Evolutionary conservation across 352 stramenopile genomes (phyloP).

Genomic region (Phytophthora megakarya): DNA sequence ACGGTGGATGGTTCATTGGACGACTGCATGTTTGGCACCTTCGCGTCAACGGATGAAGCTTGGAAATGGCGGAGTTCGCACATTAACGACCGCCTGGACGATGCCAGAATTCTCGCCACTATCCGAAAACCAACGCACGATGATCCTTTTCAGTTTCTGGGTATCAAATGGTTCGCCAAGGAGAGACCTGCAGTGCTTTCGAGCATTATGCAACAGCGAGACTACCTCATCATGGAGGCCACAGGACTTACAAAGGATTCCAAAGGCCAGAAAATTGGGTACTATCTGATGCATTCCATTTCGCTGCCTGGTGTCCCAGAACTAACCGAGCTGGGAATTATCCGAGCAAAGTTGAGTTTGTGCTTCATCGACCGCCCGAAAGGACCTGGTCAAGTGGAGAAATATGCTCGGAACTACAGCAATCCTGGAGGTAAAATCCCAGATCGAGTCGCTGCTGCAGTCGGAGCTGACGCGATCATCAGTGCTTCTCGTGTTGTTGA

Average conservation of each 20-base stretch:
- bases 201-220: conserved; percentile 41
- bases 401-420: conserved; percentile 45
- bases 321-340: conserved; percentile 40
- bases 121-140: conserved; percentile 39
- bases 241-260: conserved; percentile 23
- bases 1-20: conserved; percentile 54
- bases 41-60: conserved; percentile 42
- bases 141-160: conserved; percentile 53
- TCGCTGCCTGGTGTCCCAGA: conserved; percentile 30
- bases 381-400: conserved; percentile 35
- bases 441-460: conserved; percentile 24
- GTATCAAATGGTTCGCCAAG: conserved; percentile 51
- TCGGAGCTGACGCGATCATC: conserved; percentile 33
- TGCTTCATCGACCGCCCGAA: conserved; percentile 46
- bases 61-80: conserved; percentile 51
- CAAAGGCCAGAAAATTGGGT: conserved; percentile 35
- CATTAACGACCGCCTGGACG: conserved; percentile 54
- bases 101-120: conserved; percentile 39
- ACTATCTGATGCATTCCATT: conserved; percentile 51
- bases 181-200: conserved; percentile 32
- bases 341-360: conserved; percentile 44
- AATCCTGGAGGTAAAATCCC: conserved; percentile 37
- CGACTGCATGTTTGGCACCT: conserved; percentile 49
- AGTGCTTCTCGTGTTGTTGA: conserved; percentile 39
- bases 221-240: conserved; percentile 43